These are phyloP conservation scores for Monosporascus ibericus DNA, from an alignment of 2,329 filamentous ascomycete species.

Conservation along the genomic window DNA sequence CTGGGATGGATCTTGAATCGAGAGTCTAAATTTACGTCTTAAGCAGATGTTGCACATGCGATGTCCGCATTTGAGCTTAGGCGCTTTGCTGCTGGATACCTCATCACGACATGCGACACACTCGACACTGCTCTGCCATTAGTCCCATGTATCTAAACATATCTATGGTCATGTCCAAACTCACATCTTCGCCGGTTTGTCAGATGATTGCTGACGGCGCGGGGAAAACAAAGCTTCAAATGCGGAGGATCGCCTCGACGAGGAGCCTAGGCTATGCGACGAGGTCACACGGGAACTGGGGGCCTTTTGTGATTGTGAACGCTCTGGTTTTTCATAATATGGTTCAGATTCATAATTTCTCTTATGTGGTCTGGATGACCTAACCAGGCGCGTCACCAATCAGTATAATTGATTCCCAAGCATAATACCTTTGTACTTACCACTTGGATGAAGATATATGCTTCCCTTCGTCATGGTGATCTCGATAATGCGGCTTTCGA, in stretches of 20 bases:
- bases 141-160: slow-evolving; percentile 15
- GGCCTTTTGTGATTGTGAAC: slow-evolving; percentile 28
- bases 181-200: slow-evolving; percentile 23
- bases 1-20: slow-evolving; percentile 67
- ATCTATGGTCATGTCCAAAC: slow-evolving; percentile 9
- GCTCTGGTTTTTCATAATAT: slow-evolving; percentile 24
- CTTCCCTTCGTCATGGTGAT: slow-evolving; percentile 18
- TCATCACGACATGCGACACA: slow-evolving; percentile 72
- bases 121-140: slow-evolving; percentile 46
- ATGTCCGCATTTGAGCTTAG: slow-evolving; percentile 71
- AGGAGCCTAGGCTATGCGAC: slow-evolving; percentile 30
- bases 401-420: slow-evolving; percentile 9
- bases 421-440: slow-evolving; percentile 20
- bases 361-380: slow-evolving; percentile 14
- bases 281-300: slow-evolving; percentile 28
- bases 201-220: slow-evolving; percentile 14
- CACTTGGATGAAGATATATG: slow-evolving; percentile 22
- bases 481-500: slow-evolving; percentile 14
- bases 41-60: slow-evolving; percentile 76
- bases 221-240: slow-evolving; percentile 25
- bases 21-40: slow-evolving; percentile 67
- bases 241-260: slow-evolving; percentile 28
- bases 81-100: slow-evolving; percentile 54
- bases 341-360: slow-evolving; percentile 27
- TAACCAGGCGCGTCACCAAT: slow-evolving; percentile 9